Conservation (phyloP, 768 basidiomycete species). For the Exidia glandulosa region DNA sequence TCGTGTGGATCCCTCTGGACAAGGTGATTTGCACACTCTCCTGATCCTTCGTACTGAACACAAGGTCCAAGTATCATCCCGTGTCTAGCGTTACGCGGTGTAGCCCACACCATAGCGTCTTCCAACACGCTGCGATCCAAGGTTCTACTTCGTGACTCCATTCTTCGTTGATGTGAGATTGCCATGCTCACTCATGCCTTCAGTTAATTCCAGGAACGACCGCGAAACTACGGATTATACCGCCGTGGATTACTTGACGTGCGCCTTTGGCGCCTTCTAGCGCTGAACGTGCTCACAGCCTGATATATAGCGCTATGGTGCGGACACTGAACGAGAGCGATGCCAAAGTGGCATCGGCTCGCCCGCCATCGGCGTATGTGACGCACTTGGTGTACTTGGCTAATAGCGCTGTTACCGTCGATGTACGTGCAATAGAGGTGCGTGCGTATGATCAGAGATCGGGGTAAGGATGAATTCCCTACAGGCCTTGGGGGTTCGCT, state of each 20-base stretch:
- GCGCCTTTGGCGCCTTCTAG: slow-evolving; percentile 9
- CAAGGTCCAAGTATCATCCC: slow-evolving; percentile 61
- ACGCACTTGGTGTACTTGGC: slow-evolving; percentile 76
- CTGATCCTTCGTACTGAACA: neutral
- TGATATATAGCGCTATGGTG: slow-evolving; percentile 44
- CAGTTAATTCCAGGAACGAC: slow-evolving; percentile 84
- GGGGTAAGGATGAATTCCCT: neutral
- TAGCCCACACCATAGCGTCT: slow-evolving; percentile 65
- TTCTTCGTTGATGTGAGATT: slow-evolving; percentile 1
- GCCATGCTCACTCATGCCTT: neutral
- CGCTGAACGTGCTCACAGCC: neutral
- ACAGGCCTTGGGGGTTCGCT: neutral
- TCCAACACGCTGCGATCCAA: slow-evolving; percentile 67
- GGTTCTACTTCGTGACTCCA: slow-evolving; percentile 55
- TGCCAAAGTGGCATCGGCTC: neutral
- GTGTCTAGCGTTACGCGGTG: slow-evolving; percentile 74
- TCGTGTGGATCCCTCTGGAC: slow-evolving; percentile 95
- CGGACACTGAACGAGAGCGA: slow-evolving; percentile 46
- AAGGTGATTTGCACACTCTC: slow-evolving; percentile 34
- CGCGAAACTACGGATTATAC: slow-evolving; percentile 81
- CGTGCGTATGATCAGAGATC: slow-evolving; percentile 13
- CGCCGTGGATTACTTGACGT: slow-evolving; percentile 78
- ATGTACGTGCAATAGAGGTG: slow-evolving; percentile 51
- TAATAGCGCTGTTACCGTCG: slow-evolving; percentile 50
- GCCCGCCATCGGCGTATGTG: slow-evolving; percentile 65